Conservation (phyloP, 2,329 filamentous ascomycete genomes). For the Fusarium luffae region DNA sequence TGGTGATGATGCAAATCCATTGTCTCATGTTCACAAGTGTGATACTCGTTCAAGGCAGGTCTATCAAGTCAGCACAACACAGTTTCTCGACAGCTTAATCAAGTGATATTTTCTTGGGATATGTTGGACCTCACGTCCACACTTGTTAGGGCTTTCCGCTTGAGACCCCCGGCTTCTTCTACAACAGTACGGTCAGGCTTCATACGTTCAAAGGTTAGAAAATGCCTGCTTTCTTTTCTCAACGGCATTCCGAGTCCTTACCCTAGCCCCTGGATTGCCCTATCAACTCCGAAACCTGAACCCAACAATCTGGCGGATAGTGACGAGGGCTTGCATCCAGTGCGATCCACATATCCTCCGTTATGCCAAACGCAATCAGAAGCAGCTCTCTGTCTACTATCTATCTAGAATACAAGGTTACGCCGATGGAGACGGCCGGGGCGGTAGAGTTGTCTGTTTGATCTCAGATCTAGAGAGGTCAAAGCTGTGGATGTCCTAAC, state of each 20-base stretch:
- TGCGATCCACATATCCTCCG: not conserved
- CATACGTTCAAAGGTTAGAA: not conserved
- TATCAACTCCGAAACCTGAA: not conserved
- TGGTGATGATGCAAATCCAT: not conserved
- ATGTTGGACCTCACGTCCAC: not conserved
- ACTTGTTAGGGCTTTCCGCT: not conserved
- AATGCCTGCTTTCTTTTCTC: not conserved
- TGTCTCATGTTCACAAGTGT: not conserved
- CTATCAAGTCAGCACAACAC: not conserved
- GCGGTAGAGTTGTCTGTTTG: conserved; percentile 10
- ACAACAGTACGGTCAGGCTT: not conserved
- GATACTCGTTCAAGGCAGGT: not conserved
- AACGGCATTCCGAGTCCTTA: not conserved
- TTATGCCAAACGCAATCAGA: not conserved
- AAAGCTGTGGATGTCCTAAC: not conserved
- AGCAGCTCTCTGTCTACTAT: not conserved
- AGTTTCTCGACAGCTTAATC: not conserved
- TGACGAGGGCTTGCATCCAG: not conserved
- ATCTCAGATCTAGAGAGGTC: not conserved
- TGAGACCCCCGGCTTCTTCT: not conserved
- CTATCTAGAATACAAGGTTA: not conserved
- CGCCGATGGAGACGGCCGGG: not conserved
- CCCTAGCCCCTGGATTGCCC: not conserved
- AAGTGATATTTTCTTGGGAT: not conserved
- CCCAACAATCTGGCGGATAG: not conserved